Evolutionary conservation across 1,284 basidiomycete genomes (phyloP), one percentile per base, ranked within the genome.

Genomic region (Gastroboletus turbinatus): DNA sequence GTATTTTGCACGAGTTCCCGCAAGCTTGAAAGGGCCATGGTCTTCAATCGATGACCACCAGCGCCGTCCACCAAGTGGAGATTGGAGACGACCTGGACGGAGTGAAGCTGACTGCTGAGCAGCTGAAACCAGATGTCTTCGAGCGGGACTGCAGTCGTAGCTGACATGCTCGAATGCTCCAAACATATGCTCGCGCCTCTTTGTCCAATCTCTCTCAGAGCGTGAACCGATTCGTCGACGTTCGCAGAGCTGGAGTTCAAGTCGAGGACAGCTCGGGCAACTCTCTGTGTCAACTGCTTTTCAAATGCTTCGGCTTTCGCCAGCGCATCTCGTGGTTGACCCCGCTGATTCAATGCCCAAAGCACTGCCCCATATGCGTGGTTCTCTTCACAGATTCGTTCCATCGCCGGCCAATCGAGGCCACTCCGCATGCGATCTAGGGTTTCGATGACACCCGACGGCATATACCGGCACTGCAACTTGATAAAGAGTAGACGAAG

Each of bases 81-180:
- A 16, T 73, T 74, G 1, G 88, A 85, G 13, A 93, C 74, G 2
- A 76, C 77, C 64, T 96, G 93, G 4, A 95, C 87, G 43, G 84
- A 82, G 53, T 86, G 82, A 52, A 96, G 88, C 64, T 96, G 87
- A 58, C 88, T 87, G 62, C 85, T 85, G 32, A 98, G 79, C 0
- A 97, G 77, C 58, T 85, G 83, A 70, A 93, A 95, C 96, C 96
- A 98, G 63, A 95, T 83, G 63, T 97, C 92, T 67, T 96, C 93
- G 16, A 88, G 75, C 2, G 86, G 80, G 13, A 84, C 73, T 10
- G 81, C 76, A 2, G 67, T 69, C 17, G 72, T 67, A 19, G 71
- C 72, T 4, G 72, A 67, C 40, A 62, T 67, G 56, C 76, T 74
- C 4, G 90, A 90, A 56, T 82, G 84, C 58, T 85, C 81, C 36